These are phyloP conservation scores for Lepidium sativum DNA, from an alignment of 345 rosid genomes.

Conservation along the genomic window DNA sequence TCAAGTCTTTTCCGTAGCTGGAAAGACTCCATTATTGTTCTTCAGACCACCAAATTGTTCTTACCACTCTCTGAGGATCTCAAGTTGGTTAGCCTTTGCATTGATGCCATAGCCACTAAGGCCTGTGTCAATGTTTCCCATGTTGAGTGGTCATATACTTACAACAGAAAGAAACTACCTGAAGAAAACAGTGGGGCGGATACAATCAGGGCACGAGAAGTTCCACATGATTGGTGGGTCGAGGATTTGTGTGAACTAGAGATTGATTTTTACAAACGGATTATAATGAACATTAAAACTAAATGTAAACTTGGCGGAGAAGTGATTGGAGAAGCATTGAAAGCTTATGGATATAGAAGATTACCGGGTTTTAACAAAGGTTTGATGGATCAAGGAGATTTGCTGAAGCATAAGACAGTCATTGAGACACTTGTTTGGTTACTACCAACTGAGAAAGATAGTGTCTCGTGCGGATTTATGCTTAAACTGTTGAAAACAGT, in stretches of 20 bases:
- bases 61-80: slow-evolving; percentile 61
- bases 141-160: slow-evolving; percentile 82
- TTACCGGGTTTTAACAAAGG: slow-evolving; percentile 61
- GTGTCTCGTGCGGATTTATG: slow-evolving; percentile 70
- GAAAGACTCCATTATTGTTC: slow-evolving; percentile 84
- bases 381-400: slow-evolving; percentile 40
- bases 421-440: slow-evolving; percentile 56
- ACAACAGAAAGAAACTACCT: slow-evolving; percentile 57
- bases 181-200: slow-evolving; percentile 45
- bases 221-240: slow-evolving; percentile 90
- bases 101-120: slow-evolving; percentile 60
- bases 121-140: slow-evolving; percentile 54
- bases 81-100: slow-evolving; percentile 46
- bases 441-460: slow-evolving; percentile 58
- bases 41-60: slow-evolving; percentile 51
- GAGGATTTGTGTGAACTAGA: slow-evolving; percentile 84
- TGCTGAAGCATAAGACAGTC: slow-evolving; percentile 37
- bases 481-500: slow-evolving; percentile 73
- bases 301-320: slow-evolving; percentile 40
- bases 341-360: slow-evolving; percentile 73
- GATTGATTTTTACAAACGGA: slow-evolving; percentile 53
- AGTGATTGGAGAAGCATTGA: slow-evolving; percentile 80
- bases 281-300: slow-evolving; percentile 38
- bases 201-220: slow-evolving; percentile 37
- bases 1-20: slow-evolving; percentile 73